Conservation (phyloP, 2,329 filamentous ascomycete genomes). For the Calcarisporium arbuscula region DNA sequence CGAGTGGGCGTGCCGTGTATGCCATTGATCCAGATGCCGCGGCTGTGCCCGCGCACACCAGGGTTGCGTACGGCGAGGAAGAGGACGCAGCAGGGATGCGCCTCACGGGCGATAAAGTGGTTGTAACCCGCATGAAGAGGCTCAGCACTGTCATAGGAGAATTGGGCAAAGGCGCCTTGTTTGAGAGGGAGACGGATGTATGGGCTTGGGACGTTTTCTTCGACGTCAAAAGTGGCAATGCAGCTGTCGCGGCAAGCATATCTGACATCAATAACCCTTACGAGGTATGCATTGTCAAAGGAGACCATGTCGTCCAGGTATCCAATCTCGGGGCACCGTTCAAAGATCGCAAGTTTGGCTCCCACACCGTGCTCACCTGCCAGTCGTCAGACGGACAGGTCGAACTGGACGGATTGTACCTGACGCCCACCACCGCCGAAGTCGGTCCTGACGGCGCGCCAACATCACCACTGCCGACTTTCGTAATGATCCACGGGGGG, state of each 20-base stretch:
- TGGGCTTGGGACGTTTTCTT: conserved; percentile 12
- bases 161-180: conserved; percentile 7
- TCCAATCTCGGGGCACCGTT: conserved; percentile 17
- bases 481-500: conserved; percentile 29
- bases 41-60: not conserved
- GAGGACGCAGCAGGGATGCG: conserved; percentile 11
- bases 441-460: conserved; percentile 6
- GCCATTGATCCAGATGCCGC: conserved; percentile 3
- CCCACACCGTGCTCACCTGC: conserved; percentile 16
- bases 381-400: conserved; percentile 19
- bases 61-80: conserved; percentile 9
- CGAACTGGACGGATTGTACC: conserved; percentile 21
- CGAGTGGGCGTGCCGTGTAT: conserved; percentile 10
- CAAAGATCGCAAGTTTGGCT: conserved; percentile 13
- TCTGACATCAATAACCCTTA: conserved; percentile 19
- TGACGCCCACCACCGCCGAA: conserved; percentile 14
- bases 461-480: conserved; percentile 20
- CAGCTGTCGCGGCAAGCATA: conserved; percentile 11
- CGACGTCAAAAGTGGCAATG: not conserved
- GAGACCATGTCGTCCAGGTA: conserved; percentile 8
- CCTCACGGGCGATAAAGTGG: conserved; percentile 5
- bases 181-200: conserved; percentile 6
- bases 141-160: conserved; percentile 8
- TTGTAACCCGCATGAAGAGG: conserved; percentile 7
- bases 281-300: conserved; percentile 23